Evolutionary conservation across 345 rosid species (phyloP).

Genomic region (Arabidopsis arenosa): DNA sequence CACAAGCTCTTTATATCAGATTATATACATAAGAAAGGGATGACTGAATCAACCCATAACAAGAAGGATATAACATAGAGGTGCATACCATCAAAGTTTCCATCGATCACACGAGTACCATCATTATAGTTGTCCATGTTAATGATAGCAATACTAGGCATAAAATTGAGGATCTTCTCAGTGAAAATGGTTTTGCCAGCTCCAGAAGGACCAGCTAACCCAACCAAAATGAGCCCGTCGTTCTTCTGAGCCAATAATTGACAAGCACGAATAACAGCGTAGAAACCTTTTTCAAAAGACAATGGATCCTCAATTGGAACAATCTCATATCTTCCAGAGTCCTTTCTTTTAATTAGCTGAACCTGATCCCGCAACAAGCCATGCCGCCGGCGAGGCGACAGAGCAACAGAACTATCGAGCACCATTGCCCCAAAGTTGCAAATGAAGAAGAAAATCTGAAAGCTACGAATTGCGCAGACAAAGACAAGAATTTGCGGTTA

Average conservation of each 20-base stretch:
- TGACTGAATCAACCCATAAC: constrained; percentile 12
- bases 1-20: constrained; percentile 13
- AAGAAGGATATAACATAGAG: constrained; percentile 4
- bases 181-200: constrained; percentile 98
- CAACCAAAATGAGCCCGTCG: constrained; percentile 86
- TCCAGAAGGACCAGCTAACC: constrained; percentile 98
- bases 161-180: constrained; percentile 84
- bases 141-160: constrained; percentile 95
- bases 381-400: constrained; percentile 80
- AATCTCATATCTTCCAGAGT: constrained; percentile 81
- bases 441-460: constrained; percentile 8
- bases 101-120: constrained; percentile 84
- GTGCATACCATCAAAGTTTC: constrained; percentile 90
- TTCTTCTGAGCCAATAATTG: constrained; percentile 90
- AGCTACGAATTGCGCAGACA: neutral
- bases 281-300: constrained; percentile 96
- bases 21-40: neutral
- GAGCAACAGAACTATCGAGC: constrained; percentile 59
- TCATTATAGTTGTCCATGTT: constrained; percentile 97
- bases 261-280: constrained; percentile 87
- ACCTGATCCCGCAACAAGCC: constrained; percentile 92
- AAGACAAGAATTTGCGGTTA: neutral
- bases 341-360: constrained; percentile 73
- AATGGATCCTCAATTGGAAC: constrained; percentile 73
- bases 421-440: constrained; percentile 50